Conservation (phyloP, 768 basidiomycete species). For the Hortiboletus flavorubellus region DNA sequence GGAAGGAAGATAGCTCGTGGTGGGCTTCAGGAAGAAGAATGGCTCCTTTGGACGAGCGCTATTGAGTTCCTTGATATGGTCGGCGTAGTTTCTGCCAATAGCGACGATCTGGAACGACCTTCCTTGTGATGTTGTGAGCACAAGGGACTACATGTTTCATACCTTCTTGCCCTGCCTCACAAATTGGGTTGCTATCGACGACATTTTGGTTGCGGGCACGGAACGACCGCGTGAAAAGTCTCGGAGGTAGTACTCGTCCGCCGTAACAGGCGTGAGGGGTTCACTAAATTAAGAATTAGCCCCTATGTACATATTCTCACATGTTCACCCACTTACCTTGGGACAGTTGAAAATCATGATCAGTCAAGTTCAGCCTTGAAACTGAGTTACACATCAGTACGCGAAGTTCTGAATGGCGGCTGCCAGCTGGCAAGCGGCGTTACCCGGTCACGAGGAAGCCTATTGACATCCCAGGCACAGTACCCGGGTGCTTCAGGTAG, state of each 20-base stretch:
- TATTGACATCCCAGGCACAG: neutral
- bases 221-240: neutral
- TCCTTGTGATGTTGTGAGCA: neutral
- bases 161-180: conserved; percentile 48
- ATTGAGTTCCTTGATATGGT: conserved; percentile 88
- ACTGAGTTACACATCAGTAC: neutral
- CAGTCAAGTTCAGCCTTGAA: neutral
- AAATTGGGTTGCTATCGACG: conserved; percentile 38
- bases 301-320: neutral
- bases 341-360: neutral
- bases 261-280: neutral
- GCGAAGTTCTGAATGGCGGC: no score
- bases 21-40: conserved; percentile 98
- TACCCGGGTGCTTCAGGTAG: neutral
- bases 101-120: conserved; percentile 69
- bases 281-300: neutral
- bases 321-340: neutral
- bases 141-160: neutral
- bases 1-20: conserved; percentile 76
- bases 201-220: conserved; percentile 24
- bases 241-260: no score
- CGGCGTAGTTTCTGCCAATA: conserved; percentile 92
- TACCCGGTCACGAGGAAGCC: neutral
- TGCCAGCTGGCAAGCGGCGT: neutral
- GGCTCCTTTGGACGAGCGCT: conserved; percentile 87